Evolutionary conservation across 495 filamentous ascomycete species (phyloP), one percentile per base, ranked within the genome.

Genomic region (Aspergillus cristatus): DNA sequence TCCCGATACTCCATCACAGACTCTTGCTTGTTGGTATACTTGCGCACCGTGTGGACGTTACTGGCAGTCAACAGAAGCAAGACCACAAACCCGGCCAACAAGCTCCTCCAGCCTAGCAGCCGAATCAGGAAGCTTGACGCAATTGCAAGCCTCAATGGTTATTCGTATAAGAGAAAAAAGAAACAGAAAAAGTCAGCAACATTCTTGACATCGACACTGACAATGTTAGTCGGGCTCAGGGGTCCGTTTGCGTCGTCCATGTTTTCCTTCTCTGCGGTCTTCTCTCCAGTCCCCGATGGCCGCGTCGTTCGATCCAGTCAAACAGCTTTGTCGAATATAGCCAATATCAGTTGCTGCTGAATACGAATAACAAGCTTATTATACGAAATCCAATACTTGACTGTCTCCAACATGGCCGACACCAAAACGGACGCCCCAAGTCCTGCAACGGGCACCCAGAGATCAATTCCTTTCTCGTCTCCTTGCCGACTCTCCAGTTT

Each of bases 1-100:
- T 86, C 82, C 34, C 82, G 65, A 12, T 74, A 54, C 47, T 74
- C 77, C 80, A 84, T 84, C 33, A 86, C 53, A 15, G 63, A 56
- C 35, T 75, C 74, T 53, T 82, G 75, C 13, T 76, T 65, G 13
- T 61, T 58, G 0, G 73, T 51, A 47, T 81, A 86, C 14, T 55
- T 58, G 48, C 75, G 80, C 36, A 76, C 72, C 40, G 69, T 69
- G 48, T 70, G 75, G 20, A 74, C 65, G 43, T 84, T 85, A 31
- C 82, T 28, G 1, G 82, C 82, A 25, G 70, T 65, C 7, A 74
- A 69, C 15, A 79, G 43, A 6, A 71, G 41, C 56, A 79, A 74
- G 2, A 71, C 68, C 1, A 65, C 58, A 10, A 86, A 63, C 7
- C 82, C 82, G 4, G 75, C 68, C 5, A 76, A 48, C 3, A 85